Percentiles rank a stretch among this genome's conserved stretches.
phyloP scores from a whole-genome alignment of 768 basidiomycete genomes.

The Boletus bicolor region DNA sequence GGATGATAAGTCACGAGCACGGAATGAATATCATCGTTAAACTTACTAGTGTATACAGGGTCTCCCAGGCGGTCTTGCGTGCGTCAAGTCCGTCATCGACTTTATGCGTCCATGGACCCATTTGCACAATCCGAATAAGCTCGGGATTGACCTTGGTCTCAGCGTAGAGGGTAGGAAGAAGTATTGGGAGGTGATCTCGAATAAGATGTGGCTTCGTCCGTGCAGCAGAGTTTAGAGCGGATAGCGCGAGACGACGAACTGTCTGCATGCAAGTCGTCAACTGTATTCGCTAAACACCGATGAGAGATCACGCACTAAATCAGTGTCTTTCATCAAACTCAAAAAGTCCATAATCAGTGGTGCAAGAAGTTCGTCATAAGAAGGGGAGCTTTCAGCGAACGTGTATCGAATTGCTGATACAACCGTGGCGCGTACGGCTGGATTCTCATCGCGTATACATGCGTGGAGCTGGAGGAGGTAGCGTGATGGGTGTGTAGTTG shows the following conservation, averaged over 20 bases:
- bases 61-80: constrained; percentile 96
- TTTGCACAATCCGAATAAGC: constrained; percentile 86
- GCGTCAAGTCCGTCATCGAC: constrained; percentile 96
- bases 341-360: constrained; percentile 89
- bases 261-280: constrained; percentile 46
- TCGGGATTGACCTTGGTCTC: constrained; percentile 79
- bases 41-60: constrained; percentile 89
- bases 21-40: neutral
- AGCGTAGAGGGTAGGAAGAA: constrained; percentile 81
- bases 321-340: constrained; percentile 82
- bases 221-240: constrained; percentile 90
- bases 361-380: constrained; percentile 89
- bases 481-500: constrained; percentile 83
- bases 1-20: neutral
- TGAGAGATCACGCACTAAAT: constrained; percentile 57
- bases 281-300: neutral
- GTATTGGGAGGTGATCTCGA: constrained; percentile 69
- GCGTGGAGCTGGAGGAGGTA: constrained; percentile 93
- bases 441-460: constrained; percentile 63
- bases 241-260: constrained; percentile 86
- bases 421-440: constrained; percentile 80
- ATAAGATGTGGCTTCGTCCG: constrained; percentile 93
- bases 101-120: constrained; percentile 97
- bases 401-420: constrained; percentile 89
- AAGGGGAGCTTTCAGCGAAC: constrained; percentile 80